Evolutionary conservation across 305 asterid species (phyloP), one percentile per base, ranked within the genome.

Genomic region (Lippia alba): DNA sequence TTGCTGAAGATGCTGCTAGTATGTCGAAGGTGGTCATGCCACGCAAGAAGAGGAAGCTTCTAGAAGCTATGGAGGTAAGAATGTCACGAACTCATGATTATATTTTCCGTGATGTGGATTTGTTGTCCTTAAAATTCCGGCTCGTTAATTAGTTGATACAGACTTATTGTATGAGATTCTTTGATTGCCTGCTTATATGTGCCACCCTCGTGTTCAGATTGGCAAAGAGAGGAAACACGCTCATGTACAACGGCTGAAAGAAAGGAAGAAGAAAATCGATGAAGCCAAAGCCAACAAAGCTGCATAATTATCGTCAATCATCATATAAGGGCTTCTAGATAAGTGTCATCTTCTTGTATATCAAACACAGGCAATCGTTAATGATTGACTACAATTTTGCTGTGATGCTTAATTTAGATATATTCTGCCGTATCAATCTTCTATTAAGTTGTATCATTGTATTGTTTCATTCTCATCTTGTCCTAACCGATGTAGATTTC

Each of bases 41-140:
- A 0, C 91, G 90, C 61, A 91, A 76, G 74, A 86, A 77, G 89
- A 80, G 86, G 65, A 81, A 80, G 75, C 83, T 94, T 18, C 66
- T 74, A 9, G 73, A 78, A 4, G 96, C 97, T 14, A 89, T 88
- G 86, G 71, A 80, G 91, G 96, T 91, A 71, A 79, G 74, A 59
- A 57, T 59, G 36, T 36, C 12, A 36, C 10, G 49, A n/a, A n/a
- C n/a, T n/a, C n/a, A n/a, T n/a, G n/a, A 32, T 19, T 75, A 57
- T 39, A 14, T 24, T 1, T 74, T 53, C 18, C 45, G 55, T 33
- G 20, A 48, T 8, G 16, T 33, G 46, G 15, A 8, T 57, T 57
- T 39, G 11, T 70, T 50, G 16, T 49, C 10, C 40, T 5, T 63
- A 19, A 24, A 24, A 4, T 12, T 61, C 45, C 57, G 64, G 40